Conservation (phyloP, 371 early-diverging fungal species). For the Choanephora cucurbitarum region DNA sequence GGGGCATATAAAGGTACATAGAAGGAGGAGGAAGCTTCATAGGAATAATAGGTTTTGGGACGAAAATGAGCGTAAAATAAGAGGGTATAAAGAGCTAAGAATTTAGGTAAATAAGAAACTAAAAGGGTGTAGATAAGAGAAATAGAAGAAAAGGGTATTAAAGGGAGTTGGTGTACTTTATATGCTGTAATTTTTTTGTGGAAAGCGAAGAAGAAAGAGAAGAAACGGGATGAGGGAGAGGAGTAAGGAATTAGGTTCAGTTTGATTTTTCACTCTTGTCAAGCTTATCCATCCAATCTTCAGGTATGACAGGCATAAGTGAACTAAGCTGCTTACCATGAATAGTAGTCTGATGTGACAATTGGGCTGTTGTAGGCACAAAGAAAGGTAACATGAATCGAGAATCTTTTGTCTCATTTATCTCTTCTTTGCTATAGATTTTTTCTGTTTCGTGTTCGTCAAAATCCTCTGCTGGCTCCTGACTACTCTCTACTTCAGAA, state of each 20-base stretch:
- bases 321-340: slow-evolving; percentile 30
- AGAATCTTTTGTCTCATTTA: slow-evolving; percentile 50
- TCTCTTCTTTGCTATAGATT: slow-evolving; percentile 15
- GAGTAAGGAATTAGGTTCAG: slow-evolving; percentile 6
- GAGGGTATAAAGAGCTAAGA: slow-evolving; percentile 11
- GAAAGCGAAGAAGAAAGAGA: background rate
- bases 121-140: slow-evolving; percentile 6
- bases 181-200: background rate
- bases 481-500: background rate
- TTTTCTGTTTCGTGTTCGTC: slow-evolving; percentile 38
- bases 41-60: too few species aligned
- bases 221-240: slow-evolving; percentile 1
- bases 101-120: slow-evolving; percentile 16
- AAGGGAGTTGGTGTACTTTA: background rate
- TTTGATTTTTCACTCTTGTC: slow-evolving; percentile 29
- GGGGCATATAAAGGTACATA: too few species aligned
- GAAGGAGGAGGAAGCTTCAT: slow-evolving; percentile 2
- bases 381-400: slow-evolving; percentile 55
- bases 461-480: slow-evolving; percentile 7
- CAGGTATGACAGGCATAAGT: slow-evolving; percentile 43
- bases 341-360: slow-evolving; percentile 11
- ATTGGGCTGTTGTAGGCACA: slow-evolving; percentile 45
- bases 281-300: slow-evolving; percentile 54
- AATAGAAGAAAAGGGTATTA: slow-evolving; percentile 9
- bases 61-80: too few species aligned